Conservation (phyloP, 345 rosid species). For the Dimocarpus longan region DNA sequence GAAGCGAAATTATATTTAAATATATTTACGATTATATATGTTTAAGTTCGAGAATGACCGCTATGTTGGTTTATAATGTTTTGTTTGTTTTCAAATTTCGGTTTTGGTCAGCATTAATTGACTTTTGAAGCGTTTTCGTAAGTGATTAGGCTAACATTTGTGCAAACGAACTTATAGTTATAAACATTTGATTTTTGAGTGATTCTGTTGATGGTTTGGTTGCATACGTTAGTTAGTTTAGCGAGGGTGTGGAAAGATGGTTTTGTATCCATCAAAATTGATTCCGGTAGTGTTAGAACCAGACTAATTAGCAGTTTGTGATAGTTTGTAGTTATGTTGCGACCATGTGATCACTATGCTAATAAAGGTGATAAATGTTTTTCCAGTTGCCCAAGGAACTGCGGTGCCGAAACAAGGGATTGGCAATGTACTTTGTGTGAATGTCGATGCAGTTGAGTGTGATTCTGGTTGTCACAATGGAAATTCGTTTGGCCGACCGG, state of each 20-base stretch:
- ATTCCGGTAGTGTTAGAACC: background rate
- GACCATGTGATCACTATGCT: background rate
- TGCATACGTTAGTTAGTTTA: background rate
- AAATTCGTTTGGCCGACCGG: constrained; percentile 7
- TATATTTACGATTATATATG: background rate
- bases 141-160: background rate
- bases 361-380: constrained; percentile 17
- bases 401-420: constrained; percentile 30
- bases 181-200: background rate
- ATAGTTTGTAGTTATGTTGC: background rate
- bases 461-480: constrained; percentile 39
- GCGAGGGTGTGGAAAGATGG: background rate
- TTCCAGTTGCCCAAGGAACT: constrained; percentile 47
- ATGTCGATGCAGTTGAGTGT: constrained; percentile 41
- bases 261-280: background rate
- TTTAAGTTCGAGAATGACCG: background rate
- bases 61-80: background rate
- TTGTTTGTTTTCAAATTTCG: background rate
- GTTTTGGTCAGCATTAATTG: background rate
- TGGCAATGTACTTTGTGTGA: constrained; percentile 35
- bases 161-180: background rate
- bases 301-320: background rate
- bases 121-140: background rate
- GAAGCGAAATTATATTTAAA: background rate
- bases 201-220: background rate